Evolutionary conservation across 2,329 filamentous ascomycete genomes (phyloP), one percentile per base, ranked within the genome.

Genomic region (Celoporthe dispersa): DNA sequence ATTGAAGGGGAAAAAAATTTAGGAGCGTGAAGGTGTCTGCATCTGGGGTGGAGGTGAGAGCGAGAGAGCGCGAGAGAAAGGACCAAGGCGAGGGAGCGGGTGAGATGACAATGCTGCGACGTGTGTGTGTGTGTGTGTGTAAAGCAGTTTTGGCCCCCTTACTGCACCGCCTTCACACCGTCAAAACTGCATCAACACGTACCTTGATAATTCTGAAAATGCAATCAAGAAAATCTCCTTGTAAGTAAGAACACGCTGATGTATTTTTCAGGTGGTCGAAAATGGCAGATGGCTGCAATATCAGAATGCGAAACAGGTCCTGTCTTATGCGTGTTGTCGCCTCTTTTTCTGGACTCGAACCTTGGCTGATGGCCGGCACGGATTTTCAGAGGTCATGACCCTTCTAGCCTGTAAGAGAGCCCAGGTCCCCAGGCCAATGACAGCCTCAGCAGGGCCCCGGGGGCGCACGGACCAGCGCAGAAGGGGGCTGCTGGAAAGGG

Each of bases 241-340:
- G 39, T 25, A 61, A 57, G 61, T 37, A 1, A 16, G 25, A 68
- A 66, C 19, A 12, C 4, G 25, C 14, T 64, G 62, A 8, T 41
- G 66, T 70, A 63, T n/a, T 22, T 65, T 68, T 44, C 55, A 48
- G 33, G 41, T 25, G 35, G 65, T 57, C 16, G 31, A 55, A 60
- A 68, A 68, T 62, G 63, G 65, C 48, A 53, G 57, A 59, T 51
- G 59, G n/a, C 28, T 69, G 39, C 71, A 68, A 72, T 72, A 71
- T 72, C 68, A 63, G 68, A 70, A 72, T 68, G 68, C 59, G 66
- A 67, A 71, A 67, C 25, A 48, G 35, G 14, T 9, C 22, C 5
- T 66, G 37, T 59, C 35, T 66, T 57, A 41, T 41, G 64, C 64
- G 28, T 25, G 51, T 39, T 57, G 64, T 59, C 48, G 33, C 35